These are phyloP conservation scores for Termitomyces sp. DNA, from an alignment of 768 basidiomycete genomes.

Conservation along the genomic window DNA sequence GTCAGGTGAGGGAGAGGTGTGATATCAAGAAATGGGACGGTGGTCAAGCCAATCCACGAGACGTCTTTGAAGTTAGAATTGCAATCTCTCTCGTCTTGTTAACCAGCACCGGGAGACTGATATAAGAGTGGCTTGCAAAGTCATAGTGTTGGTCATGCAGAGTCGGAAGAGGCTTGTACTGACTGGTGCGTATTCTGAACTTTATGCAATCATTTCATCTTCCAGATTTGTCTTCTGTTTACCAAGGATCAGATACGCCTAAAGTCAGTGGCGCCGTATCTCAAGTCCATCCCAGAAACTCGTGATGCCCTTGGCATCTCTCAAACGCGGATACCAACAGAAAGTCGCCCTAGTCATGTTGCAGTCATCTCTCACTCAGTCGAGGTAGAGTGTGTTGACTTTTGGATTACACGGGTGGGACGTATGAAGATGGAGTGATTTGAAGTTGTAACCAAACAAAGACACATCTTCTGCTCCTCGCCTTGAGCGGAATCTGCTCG, in stretches of 20 bases:
- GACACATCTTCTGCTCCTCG: no score
- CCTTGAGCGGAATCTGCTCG: no score
- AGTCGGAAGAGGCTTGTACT: slow-evolving; percentile 74
- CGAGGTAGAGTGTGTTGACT: not conserved
- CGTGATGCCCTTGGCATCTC: slow-evolving; percentile 80
- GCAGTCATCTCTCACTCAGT: slow-evolving; percentile 50
- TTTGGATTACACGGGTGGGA: slow-evolving; percentile 45
- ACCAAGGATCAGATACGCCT: slow-evolving; percentile 46
- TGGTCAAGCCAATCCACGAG: not conserved
- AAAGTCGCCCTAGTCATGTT: slow-evolving; percentile 85
- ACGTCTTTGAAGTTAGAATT: not conserved
- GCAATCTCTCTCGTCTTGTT: not conserved
- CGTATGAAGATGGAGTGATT: slow-evolving; percentile 72
- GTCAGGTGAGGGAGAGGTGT: not conserved
- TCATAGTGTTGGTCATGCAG: slow-evolving; percentile 37
- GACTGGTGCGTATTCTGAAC: slow-evolving; percentile 46
- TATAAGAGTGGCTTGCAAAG: slow-evolving; percentile 66
- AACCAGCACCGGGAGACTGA: not conserved
- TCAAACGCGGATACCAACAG: slow-evolving; percentile 84
- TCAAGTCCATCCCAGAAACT: slow-evolving; percentile 59
- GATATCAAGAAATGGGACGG: not conserved
- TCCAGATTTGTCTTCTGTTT: not conserved
- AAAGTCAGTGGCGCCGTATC: slow-evolving; percentile 67
- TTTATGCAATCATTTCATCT: not conserved
- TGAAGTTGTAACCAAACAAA: no score